These are phyloP conservation scores for Sporothrix inflata DNA, from an alignment of 2,329 filamentous ascomycete species.

Conservation along the genomic window DNA sequence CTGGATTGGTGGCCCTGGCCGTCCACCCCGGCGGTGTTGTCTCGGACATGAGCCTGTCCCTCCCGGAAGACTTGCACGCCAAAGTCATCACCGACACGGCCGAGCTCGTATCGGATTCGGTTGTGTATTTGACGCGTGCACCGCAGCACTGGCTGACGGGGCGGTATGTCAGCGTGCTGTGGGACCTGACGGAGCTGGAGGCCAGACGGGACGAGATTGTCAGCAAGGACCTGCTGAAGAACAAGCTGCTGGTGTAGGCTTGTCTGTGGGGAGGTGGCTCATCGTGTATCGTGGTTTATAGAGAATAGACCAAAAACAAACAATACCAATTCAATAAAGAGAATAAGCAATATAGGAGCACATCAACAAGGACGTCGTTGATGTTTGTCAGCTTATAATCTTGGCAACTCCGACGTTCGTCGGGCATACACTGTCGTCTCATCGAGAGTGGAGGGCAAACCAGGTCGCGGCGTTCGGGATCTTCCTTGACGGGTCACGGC, in stretches of 20 bases:
- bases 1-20: not conserved
- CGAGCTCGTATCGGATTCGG: not conserved
- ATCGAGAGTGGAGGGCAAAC: not conserved
- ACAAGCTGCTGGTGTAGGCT: not conserved
- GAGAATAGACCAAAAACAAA: too few species aligned
- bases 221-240: not conserved
- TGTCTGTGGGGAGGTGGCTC: too few species aligned
- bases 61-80: not conserved
- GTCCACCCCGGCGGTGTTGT: not conserved
- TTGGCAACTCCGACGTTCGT: too few species aligned
- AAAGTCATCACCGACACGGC: not conserved
- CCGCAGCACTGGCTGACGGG: conserved; percentile 17
- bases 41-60: not conserved
- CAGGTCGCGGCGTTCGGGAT: not conserved
- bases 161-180: not conserved
- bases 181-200: not conserved
- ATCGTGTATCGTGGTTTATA: too few species aligned
- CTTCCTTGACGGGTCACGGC: not conserved
- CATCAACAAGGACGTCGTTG: too few species aligned
- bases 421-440: too few species aligned
- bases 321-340: too few species aligned
- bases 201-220: not conserved
- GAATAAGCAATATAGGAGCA: too few species aligned
- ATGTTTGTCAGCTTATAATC: too few species aligned
- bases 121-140: not conserved